phyloP scores from a whole-genome alignment of 129 eudicot genomes.

The Kitagawia praeruptora region DNA sequence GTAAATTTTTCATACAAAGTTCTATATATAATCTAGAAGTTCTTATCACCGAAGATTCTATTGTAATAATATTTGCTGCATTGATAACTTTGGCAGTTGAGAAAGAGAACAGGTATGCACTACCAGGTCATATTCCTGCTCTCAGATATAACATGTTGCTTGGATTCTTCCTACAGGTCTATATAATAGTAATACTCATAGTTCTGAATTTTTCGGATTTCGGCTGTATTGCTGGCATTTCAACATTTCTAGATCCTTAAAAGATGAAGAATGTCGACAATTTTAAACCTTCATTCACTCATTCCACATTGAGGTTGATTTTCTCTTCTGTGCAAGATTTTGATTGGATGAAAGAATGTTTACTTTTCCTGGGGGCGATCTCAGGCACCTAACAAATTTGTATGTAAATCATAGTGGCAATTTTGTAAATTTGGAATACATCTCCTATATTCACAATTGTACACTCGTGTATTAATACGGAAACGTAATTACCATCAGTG shows the following conservation, averaged over 20 bases:
- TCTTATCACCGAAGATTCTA: not conserved
- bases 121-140: not conserved
- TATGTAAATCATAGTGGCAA: too few species aligned
- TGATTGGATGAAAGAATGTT: too few species aligned
- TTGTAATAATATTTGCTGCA: not conserved
- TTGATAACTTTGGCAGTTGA: not conserved
- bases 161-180: not conserved
- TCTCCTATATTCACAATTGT: too few species aligned
- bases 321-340: not conserved
- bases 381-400: too few species aligned
- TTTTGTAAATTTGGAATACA: too few species aligned
- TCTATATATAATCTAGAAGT: not conserved
- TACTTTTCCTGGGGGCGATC: too few species aligned
- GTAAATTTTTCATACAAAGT: not conserved
- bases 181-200: too few species aligned
- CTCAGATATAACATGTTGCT: not conserved
- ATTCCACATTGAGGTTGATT: too few species aligned
- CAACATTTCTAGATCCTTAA: not conserved
- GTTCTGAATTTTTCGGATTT: not conserved
- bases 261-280: not conserved
- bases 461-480: too few species aligned
- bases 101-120: not conserved
- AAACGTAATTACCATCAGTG: too few species aligned
- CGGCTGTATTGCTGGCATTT: too few species aligned
- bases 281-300: too few species aligned